Evolutionary conservation across 805 yeast genomes (phyloP).

Genomic region (Lachancea quebecensis): DNA sequence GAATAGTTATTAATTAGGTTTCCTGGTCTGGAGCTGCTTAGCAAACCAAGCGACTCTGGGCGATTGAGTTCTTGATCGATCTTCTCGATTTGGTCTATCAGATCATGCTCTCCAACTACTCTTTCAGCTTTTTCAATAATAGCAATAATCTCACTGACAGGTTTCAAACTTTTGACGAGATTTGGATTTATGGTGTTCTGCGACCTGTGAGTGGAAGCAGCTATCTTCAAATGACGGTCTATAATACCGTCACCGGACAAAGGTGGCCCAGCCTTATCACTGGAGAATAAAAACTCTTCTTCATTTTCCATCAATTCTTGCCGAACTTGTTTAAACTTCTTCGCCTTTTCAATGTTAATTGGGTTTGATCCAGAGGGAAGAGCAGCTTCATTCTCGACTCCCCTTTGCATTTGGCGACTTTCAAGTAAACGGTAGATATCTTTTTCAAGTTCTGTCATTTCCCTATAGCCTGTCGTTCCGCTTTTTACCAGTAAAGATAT

Average conservation of each 20-base stretch:
- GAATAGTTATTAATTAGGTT: no score
- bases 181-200: background rate
- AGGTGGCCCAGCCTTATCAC: background rate
- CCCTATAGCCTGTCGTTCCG: background rate
- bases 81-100: background rate
- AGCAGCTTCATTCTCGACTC: background rate
- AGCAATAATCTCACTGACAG: conserved; percentile 1
- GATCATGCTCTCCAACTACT: background rate
- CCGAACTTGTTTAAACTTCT: background rate
- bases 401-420: background rate
- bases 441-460: conserved; percentile 2
- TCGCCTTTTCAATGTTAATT: background rate
- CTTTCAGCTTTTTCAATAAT: background rate
- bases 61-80: background rate
- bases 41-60: no score
- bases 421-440: conserved; percentile 1
- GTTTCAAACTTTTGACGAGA: background rate
- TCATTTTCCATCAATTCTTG: conserved; percentile 1
- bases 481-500: background rate
- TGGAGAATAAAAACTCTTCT: background rate
- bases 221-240: conserved; percentile 1
- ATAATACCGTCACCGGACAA: background rate
- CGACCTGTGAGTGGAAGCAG: background rate
- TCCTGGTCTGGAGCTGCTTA: no score
- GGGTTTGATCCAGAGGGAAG: background rate